Percentiles rank a stretch among this genome's conserved stretches.
Evolutionary conservation across 1,284 basidiomycete genomes (phyloP).

Genomic region (Hypsizygus ulmarius): DNA sequence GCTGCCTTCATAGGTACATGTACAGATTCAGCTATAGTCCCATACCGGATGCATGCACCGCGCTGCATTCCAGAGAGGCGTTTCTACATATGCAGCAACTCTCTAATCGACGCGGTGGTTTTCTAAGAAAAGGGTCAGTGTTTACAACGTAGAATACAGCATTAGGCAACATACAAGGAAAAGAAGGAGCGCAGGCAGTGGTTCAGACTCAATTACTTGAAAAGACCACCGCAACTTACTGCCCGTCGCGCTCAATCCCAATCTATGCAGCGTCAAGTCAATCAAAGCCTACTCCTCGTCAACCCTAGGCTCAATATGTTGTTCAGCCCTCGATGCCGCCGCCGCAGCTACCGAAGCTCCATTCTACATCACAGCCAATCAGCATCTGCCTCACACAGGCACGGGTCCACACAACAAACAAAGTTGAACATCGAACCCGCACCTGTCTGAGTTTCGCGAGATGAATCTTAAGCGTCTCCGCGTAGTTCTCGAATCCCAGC

Average conservation of each 20-base stretch:
- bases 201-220: not conserved
- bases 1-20: too few relatives aligned
- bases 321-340: constrained; percentile 13
- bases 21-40: too few relatives aligned
- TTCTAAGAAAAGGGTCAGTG: not conserved
- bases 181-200: not conserved
- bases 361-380: constrained; percentile 6
- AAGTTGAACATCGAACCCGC: constrained; percentile 23
- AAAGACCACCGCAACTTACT: not conserved
- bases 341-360: constrained; percentile 18
- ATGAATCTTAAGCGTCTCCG: constrained; percentile 86
- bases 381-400: not conserved
- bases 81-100: too few relatives aligned
- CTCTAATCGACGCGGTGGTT: too few relatives aligned
- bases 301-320: constrained; percentile 14
- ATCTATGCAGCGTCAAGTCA: not conserved
- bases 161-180: not conserved
- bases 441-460: constrained; percentile 87
- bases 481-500: constrained; percentile 95
- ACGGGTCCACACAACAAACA: not conserved
- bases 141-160: not conserved
- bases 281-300: constrained; percentile 16
- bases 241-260: not conserved
- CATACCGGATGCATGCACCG: too few relatives aligned
- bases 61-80: too few relatives aligned